phyloP scores from a whole-genome alignment of 331 rosid species.

The Rhamnella rubrinervis region DNA sequence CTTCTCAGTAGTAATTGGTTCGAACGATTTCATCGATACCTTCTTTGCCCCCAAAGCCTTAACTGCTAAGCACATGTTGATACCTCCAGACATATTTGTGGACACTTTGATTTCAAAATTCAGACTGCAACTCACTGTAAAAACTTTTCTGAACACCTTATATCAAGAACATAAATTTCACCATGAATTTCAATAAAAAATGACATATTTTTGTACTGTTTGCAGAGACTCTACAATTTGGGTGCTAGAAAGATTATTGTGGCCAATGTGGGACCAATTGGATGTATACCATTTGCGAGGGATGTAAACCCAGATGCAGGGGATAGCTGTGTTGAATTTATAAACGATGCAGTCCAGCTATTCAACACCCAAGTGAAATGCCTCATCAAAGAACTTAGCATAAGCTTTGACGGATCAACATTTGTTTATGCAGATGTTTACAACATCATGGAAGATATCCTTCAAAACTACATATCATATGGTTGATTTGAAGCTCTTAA shows the following conservation, averaged over 20 bases:
- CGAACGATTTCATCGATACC: conserved; percentile 61
- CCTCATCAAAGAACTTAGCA: conserved; percentile 44
- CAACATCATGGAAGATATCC: conserved; percentile 46
- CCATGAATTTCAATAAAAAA: not conserved
- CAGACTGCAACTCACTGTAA: conserved; percentile 45
- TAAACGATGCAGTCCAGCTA: conserved; percentile 47
- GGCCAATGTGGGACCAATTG: conserved; percentile 67
- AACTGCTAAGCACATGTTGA: conserved; percentile 21
- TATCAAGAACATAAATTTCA: not conserved
- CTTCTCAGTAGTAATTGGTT: conserved; percentile 53
- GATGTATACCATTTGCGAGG: conserved; percentile 66
- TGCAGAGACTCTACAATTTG: conserved; percentile 59
- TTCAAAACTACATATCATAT: conserved; percentile 38
- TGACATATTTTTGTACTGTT: not conserved
- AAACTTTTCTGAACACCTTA: not conserved
- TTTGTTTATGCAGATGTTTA: conserved; percentile 67
- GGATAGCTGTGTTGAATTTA: conserved; percentile 39
- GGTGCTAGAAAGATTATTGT: conserved; percentile 72
- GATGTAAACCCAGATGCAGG: conserved; percentile 46
- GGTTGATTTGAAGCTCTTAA: conserved; percentile 21
- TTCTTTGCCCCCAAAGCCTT: conserved; percentile 45
- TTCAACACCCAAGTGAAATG: conserved; percentile 46
- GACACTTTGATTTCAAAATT: conserved; percentile 37
- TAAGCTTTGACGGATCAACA: conserved; percentile 36
- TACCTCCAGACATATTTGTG: conserved; percentile 43